These are phyloP conservation scores for Vitis rotundifolia DNA, from an alignment of 164 flowering plant species.

Conservation along the genomic window DNA sequence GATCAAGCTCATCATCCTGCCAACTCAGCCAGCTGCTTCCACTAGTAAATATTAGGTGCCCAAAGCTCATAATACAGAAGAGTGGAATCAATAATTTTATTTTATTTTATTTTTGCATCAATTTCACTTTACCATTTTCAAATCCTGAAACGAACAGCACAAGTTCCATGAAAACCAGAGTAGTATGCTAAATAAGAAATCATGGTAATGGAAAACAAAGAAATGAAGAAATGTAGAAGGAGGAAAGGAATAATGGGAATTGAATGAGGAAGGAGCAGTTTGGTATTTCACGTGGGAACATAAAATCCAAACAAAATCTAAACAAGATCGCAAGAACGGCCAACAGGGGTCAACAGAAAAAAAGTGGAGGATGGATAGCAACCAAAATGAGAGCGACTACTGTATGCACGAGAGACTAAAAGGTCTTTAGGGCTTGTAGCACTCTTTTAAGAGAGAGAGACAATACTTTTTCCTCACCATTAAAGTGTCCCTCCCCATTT, in stretches of 20 bases:
- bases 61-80: too few relatives aligned
- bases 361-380: constrained; percentile 27
- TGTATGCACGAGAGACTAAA: constrained; percentile 13
- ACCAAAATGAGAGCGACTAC: constrained; percentile 28
- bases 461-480: not conserved
- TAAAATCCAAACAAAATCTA: constrained; percentile 30
- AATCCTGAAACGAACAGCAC: too few relatives aligned
- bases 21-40: too few relatives aligned
- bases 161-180: too few relatives aligned
- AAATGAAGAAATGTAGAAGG: not conserved
- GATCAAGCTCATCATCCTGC: too few relatives aligned
- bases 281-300: constrained; percentile 13
- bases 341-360: constrained; percentile 22
- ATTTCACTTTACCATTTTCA: too few relatives aligned
- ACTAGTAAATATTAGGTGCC: too few relatives aligned
- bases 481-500: constrained; percentile 8
- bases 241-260: not conserved
- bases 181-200: too few relatives aligned
- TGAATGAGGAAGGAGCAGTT: constrained; percentile 1
- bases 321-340: constrained; percentile 12
- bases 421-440: constrained; percentile 8
- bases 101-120: too few relatives aligned
- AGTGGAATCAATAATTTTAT: too few relatives aligned
- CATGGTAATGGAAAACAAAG: too few relatives aligned
- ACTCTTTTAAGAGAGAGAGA: constrained; percentile 19